Evolutionary conservation across 345 rosid genomes (phyloP).

Genomic region (Citrus sp.): DNA sequence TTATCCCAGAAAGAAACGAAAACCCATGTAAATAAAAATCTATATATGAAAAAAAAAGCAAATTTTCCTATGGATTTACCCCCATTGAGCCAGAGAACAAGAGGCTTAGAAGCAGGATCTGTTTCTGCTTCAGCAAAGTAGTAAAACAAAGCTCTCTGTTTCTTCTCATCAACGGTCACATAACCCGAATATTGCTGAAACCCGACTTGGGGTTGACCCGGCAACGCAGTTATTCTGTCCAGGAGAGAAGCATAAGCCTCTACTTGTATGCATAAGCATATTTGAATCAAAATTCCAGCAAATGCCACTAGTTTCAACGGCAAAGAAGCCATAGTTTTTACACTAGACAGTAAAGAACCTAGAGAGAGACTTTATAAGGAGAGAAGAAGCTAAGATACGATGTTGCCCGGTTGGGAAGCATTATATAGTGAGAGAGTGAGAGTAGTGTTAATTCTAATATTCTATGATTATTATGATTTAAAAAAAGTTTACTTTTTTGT

Average conservation of each 20-base stretch:
- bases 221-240: slow-evolving; percentile 55
- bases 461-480: background rate
- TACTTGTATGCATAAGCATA: slow-evolving; percentile 19
- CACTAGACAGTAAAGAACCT: slow-evolving; percentile 8
- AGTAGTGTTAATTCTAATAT: background rate
- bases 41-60: background rate
- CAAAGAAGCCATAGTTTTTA: slow-evolving; percentile 24
- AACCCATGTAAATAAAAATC: background rate
- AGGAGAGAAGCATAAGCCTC: slow-evolving; percentile 33
- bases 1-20: background rate
- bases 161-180: slow-evolving; percentile 66
- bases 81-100: slow-evolving; percentile 98
- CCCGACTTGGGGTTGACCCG: slow-evolving; percentile 81
- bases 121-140: slow-evolving; percentile 90
- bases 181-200: slow-evolving; percentile 87
- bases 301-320: slow-evolving; percentile 38
- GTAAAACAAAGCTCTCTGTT: slow-evolving; percentile 83
- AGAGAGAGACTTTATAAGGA: slow-evolving; percentile 14
- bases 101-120: slow-evolving; percentile 75
- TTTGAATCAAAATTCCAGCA: slow-evolving; percentile 31
- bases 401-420: slow-evolving; percentile 18
- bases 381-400: background rate
- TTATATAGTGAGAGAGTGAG: slow-evolving; percentile 21
- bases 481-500: background rate
- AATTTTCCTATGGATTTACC: slow-evolving; percentile 22